Percentiles rank a stretch among this genome's conserved stretches.
These are phyloP conservation scores for Kockiozyma suomiensis DNA, from an alignment of 805 yeast species.

Conservation along the genomic window DNA sequence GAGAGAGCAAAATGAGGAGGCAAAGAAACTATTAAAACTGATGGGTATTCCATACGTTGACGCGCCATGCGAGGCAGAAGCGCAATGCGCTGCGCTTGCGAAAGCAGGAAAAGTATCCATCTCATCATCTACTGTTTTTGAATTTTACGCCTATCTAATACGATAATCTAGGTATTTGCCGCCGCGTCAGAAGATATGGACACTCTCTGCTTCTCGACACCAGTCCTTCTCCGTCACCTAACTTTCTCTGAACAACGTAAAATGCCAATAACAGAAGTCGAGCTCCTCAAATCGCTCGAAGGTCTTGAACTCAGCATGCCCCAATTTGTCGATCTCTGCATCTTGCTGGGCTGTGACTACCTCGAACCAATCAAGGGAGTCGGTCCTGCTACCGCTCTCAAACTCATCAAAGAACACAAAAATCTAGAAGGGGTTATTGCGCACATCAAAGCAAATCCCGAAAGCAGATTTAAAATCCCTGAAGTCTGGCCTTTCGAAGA, in stretches of 20 bases:
- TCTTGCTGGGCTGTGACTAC: conserved; percentile 93
- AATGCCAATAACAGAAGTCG: conserved; percentile 85
- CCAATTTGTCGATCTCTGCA: conserved; percentile 88
- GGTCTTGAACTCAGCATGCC: conserved; percentile 57
- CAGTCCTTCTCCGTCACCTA: conserved; percentile 78
- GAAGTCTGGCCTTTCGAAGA: conserved; percentile 93
- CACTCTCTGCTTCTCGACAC: conserved; percentile 89
- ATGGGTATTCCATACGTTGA: conserved; percentile 96
- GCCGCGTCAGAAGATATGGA: conserved; percentile 99
- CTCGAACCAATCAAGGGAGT: conserved; percentile 94
- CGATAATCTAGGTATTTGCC: conserved; percentile 65
- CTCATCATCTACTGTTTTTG: conserved; percentile 47
- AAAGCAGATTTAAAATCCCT: conserved; percentile 79
- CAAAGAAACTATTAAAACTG: conserved; percentile 70
- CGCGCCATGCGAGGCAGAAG: conserved; percentile 99
- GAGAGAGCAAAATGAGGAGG: conserved; percentile 90
- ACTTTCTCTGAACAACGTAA: conserved; percentile 94
- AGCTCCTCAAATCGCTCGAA: conserved; percentile 65
- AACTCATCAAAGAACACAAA: conserved; percentile 82
- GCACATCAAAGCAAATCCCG: conserved; percentile 52
- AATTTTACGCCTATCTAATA: too few species aligned
- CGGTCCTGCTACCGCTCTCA: conserved; percentile 93
- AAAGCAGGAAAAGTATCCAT: conserved; percentile 62
- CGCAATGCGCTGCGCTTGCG: conserved; percentile 95
- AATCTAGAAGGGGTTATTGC: conserved; percentile 73